Evolutionary conservation across 352 stramenopile genomes (phyloP).

Genomic region (Globisporangium paddicum): DNA sequence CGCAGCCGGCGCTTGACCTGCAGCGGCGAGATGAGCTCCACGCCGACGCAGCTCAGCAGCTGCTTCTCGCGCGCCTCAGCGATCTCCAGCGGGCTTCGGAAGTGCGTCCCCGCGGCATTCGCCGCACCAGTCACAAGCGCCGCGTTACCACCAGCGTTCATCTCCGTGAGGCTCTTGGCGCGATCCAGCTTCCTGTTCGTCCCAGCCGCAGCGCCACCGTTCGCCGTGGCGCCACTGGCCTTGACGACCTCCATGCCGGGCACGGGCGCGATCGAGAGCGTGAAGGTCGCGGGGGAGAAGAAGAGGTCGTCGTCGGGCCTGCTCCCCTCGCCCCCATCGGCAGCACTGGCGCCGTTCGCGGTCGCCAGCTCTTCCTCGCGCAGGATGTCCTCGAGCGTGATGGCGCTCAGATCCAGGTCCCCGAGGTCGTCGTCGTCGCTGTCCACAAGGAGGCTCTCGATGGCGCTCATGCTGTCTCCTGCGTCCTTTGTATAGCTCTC

Average conservation of each 20-base stretch:
- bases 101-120: slow-evolving; percentile 20
- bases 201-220: neutral
- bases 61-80: slow-evolving; percentile 76
- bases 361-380: slow-evolving; percentile 60
- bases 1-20: slow-evolving; percentile 79
- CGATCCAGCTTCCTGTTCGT: slow-evolving; percentile 27
- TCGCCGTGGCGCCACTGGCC: neutral
- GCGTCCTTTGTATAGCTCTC: neutral
- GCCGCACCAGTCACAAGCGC: slow-evolving; percentile 16
- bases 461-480: slow-evolving; percentile 32
- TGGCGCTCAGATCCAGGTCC: slow-evolving; percentile 55
- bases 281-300: slow-evolving; percentile 72
- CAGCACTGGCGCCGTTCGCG: slow-evolving; percentile 9
- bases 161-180: slow-evolving; percentile 37
- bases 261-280: slow-evolving; percentile 47
- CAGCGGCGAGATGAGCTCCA: slow-evolving; percentile 76
- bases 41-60: slow-evolving; percentile 76
- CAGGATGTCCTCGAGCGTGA: slow-evolving; percentile 73
- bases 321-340: slow-evolving; percentile 13
- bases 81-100: slow-evolving; percentile 67
- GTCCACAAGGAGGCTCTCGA: slow-evolving; percentile 58
- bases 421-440: slow-evolving; percentile 67
- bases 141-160: slow-evolving; percentile 18
- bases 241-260: slow-evolving; percentile 64
- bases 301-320: slow-evolving; percentile 46